Evolutionary conservation across 345 rosid species (phyloP).

Genomic region (Aquilaria sinensis): DNA sequence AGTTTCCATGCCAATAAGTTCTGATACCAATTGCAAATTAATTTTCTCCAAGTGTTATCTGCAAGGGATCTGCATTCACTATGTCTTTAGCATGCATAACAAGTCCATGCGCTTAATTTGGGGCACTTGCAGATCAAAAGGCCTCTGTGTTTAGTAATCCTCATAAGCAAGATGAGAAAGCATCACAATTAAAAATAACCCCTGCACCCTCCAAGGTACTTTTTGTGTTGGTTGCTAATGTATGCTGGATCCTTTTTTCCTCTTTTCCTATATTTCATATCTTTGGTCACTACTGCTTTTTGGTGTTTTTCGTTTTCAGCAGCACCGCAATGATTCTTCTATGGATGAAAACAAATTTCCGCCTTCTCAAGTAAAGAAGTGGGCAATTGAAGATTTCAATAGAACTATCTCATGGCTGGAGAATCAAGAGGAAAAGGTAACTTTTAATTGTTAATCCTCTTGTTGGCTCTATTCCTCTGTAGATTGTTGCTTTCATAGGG

Average conservation of each 20-base stretch:
- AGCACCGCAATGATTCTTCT: slow-evolving; percentile 17
- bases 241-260: not conserved
- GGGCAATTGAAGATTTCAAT: slow-evolving; percentile 68
- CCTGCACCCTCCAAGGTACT: slow-evolving; percentile 45
- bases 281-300: not conserved
- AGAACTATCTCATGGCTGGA: slow-evolving; percentile 76
- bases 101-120: slow-evolving; percentile 18
- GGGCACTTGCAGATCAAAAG: slow-evolving; percentile 41
- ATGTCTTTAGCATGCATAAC: slow-evolving; percentile 3
- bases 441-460: slow-evolving; percentile 9
- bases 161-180: slow-evolving; percentile 39
- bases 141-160: slow-evolving; percentile 27
- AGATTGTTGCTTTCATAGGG: not conserved
- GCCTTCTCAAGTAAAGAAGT: slow-evolving; percentile 52
- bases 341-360: slow-evolving; percentile 28
- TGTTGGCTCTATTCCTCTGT: not conserved
- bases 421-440: slow-evolving; percentile 82
- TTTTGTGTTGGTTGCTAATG: slow-evolving; percentile 2
- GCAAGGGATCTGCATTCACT: not conserved
- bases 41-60: not conserved
- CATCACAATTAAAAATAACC: slow-evolving; percentile 29
- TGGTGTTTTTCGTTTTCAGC: slow-evolving; percentile 26
- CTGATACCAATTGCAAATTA: not conserved
- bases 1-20: too few relatives aligned
- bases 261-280: too few relatives aligned